A percentile compares a stretch with the other conserved stretches of the same genome.
Conservation (phyloP, 371 early-diverging fungal species). For the Mortierella sp. region DNA sequence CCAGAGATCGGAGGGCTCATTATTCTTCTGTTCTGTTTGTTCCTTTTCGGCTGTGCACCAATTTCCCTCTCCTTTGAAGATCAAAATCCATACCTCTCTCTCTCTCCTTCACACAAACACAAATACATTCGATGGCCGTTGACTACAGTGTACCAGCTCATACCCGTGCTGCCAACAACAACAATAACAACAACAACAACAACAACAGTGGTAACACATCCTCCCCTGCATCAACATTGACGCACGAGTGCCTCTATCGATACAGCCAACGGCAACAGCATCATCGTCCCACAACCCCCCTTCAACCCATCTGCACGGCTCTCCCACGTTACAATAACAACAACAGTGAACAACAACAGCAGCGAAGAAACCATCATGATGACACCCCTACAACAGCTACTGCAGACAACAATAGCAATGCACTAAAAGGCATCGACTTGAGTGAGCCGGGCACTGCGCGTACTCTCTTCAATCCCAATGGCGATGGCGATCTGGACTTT, state of each 20-base stretch:
- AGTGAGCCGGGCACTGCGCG: neutral
- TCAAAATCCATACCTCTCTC: neutral
- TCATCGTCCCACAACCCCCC: neutral
- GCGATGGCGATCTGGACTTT: neutral
- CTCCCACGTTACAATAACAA: neutral
- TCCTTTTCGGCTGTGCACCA: neutral
- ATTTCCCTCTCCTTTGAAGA: neutral
- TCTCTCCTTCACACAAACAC: neutral
- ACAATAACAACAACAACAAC: neutral
- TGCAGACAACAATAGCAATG: neutral
- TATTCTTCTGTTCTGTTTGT: neutral
- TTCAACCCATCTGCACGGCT: neutral
- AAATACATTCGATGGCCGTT: neutral
- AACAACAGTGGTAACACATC: neutral
- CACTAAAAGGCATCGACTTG: conserved; percentile 1
- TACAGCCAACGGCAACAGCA: conserved; percentile 1
- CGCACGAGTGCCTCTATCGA: neutral
- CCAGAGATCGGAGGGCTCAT: neutral
- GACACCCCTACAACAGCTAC: neutral
- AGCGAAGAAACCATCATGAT: neutral
- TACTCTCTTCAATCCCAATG: neutral
- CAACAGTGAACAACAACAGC: neutral
- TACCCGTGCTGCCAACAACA: neutral
- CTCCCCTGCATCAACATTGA: neutral
- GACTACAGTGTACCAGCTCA: neutral